Conservation (phyloP, 139 green algal genomes). For the Dunaliella sp. region DNA sequence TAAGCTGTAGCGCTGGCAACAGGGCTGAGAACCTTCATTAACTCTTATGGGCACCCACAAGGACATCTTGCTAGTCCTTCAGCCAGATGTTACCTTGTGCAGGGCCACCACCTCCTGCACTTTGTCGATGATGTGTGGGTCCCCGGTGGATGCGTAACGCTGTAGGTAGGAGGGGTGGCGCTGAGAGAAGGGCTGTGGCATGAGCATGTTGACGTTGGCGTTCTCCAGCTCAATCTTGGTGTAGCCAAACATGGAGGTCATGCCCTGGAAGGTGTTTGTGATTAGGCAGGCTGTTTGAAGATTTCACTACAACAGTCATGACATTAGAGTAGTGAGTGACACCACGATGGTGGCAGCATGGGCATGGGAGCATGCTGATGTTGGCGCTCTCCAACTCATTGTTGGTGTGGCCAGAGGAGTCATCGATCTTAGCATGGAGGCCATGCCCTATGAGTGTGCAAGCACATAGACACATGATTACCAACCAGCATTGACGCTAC, state of each 20-base stretch:
- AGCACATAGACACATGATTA: too few relatives aligned
- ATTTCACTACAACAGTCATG: neutral
- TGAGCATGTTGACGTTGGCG: conserved; percentile 28
- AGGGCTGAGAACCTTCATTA: too few relatives aligned
- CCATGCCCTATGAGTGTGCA: too few relatives aligned
- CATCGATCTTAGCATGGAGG: too few relatives aligned
- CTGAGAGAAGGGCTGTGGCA: conserved; percentile 36
- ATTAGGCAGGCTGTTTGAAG: neutral
- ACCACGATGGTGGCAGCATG: neutral
- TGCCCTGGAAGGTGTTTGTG: conserved; percentile 3
- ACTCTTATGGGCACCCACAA: too few relatives aligned
- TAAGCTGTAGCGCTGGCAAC: too few relatives aligned
- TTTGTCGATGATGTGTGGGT: conserved; percentile 45
- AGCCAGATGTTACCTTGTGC: conserved; percentile 40
- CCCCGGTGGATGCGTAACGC: conserved; percentile 30
- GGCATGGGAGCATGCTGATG: neutral
- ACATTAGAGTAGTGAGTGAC: neutral
- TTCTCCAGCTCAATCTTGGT: conserved; percentile 31
- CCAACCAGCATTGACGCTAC: neutral
- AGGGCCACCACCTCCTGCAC: conserved; percentile 38
- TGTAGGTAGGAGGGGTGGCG: conserved; percentile 37
- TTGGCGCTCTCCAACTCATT: neutral
- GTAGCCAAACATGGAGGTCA: conserved; percentile 27
- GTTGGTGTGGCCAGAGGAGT: neutral
- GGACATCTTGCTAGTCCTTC: too few relatives aligned